A percentile compares a stretch with the other conserved stretches of the same genome.
Conservation (phyloP, 768 basidiomycete genomes). For the Boletus rubroflammeus region DNA sequence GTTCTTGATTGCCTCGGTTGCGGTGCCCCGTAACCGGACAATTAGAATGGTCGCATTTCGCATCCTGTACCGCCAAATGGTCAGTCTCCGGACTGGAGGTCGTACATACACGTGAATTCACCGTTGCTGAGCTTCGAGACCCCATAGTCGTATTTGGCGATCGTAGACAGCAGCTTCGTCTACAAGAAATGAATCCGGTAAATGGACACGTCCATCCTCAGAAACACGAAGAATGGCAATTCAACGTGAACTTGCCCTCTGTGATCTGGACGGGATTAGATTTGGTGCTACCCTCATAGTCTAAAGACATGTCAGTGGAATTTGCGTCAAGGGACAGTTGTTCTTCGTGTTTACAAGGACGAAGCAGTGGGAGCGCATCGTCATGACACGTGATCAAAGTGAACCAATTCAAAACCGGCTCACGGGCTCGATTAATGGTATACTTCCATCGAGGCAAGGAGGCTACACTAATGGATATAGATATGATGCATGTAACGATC, state of each 20-base stretch:
- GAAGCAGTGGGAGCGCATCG: no score
- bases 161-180: conserved; percentile 88
- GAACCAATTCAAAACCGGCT: not conserved
- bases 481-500: not conserved
- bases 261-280: conserved; percentile 51
- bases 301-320: conserved; percentile 16
- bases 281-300: conserved; percentile 31
- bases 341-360: not conserved
- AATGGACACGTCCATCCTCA: conserved; percentile 3
- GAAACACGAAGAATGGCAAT: not conserved
- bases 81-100: conserved; percentile 7
- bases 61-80: conserved; percentile 56
- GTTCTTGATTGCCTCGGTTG: conserved; percentile 95
- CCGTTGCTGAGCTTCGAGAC: conserved; percentile 96
- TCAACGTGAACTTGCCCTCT: conserved; percentile 49
- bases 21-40: conserved; percentile 72
- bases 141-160: conserved; percentile 96
- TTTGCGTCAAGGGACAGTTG: not conserved
- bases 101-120: conserved; percentile 29
- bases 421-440: not conserved
- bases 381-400: conserved; percentile 18
- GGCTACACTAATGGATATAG: not conserved
- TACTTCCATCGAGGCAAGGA: not conserved
- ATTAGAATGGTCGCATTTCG: conserved; percentile 88
- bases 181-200: conserved; percentile 14